Evolutionary conservation across 106 monocot genomes (phyloP).

Genomic region (Cymbidium sinense): DNA sequence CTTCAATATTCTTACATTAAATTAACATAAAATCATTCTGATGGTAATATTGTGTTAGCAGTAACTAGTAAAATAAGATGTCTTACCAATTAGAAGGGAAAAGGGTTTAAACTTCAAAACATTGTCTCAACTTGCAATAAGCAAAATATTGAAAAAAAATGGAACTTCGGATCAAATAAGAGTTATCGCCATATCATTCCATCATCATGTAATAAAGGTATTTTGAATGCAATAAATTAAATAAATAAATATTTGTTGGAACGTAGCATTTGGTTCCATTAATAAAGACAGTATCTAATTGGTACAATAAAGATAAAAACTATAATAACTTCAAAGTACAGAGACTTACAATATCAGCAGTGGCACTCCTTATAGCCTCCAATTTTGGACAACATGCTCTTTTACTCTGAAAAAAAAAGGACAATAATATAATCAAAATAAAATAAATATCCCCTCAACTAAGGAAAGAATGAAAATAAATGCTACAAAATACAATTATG

Average conservation of each 20-base stretch:
- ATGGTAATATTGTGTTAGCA: not conserved
- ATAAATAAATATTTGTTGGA: not conserved
- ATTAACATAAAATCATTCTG: not conserved
- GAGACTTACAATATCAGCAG: constrained; percentile 79
- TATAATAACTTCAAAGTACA: not conserved
- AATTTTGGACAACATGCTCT: constrained; percentile 81
- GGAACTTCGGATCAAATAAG: not conserved
- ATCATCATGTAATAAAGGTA: not conserved
- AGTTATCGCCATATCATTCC: not conserved
- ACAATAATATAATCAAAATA: constrained; percentile 7
- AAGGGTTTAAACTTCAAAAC: not conserved
- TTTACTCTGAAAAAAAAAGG: constrained; percentile 49
- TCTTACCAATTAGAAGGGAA: not conserved
- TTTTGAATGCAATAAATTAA: not conserved
- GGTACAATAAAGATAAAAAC: not conserved
- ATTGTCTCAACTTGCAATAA: not conserved
- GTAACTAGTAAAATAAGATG: not conserved
- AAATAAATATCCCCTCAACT: not conserved
- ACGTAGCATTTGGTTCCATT: not conserved
- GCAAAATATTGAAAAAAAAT: not conserved
- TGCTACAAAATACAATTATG: not conserved
- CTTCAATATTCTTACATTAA: not conserved
- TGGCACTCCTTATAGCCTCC: constrained; percentile 89
- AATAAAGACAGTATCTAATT: not conserved
- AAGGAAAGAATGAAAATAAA: not conserved